Evolutionary conservation across 1,284 basidiomycete species (phyloP).

Genomic region (Ganoderma leucocontextum): DNA sequence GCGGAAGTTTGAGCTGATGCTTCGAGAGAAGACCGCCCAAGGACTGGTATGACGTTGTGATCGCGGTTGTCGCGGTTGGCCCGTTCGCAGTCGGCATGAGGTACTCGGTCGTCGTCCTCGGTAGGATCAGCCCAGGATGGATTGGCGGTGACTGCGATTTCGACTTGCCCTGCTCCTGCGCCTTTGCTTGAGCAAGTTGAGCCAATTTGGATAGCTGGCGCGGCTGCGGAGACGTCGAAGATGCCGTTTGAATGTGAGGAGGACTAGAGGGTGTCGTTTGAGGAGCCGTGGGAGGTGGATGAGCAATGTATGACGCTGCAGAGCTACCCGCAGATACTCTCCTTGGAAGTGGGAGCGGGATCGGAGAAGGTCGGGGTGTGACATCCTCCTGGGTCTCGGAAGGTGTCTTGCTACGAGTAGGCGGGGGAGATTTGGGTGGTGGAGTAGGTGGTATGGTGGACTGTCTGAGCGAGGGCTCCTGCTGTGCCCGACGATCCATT

Average conservation of each 20-base stretch:
- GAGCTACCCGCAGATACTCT: not conserved
- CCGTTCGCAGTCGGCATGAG: slow-evolving; percentile 79
- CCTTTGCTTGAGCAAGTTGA: slow-evolving; percentile 69
- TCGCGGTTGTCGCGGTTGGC: slow-evolving; percentile 77
- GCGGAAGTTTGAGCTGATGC: slow-evolving; percentile 34
- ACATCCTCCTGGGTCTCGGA: slow-evolving; percentile 7
- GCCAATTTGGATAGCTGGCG: slow-evolving; percentile 72
- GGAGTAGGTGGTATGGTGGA: slow-evolving; percentile 23
- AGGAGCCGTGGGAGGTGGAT: not conserved
- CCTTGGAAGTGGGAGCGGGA: slow-evolving; percentile 9
- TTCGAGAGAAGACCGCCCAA: slow-evolving; percentile 55
- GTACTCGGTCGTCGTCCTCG: slow-evolving; percentile 61
- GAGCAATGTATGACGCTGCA: slow-evolving; percentile 6
- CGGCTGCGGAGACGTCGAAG: slow-evolving; percentile 26
- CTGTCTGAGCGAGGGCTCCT: slow-evolving; percentile 1
- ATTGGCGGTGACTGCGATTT: slow-evolving; percentile 29
- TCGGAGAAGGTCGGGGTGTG: slow-evolving; percentile 11
- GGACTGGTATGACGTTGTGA: slow-evolving; percentile 79
- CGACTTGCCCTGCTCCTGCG: slow-evolving; percentile 42
- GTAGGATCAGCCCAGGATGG: slow-evolving; percentile 29
- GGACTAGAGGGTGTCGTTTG: slow-evolving; percentile 14
- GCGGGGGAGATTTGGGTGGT: slow-evolving; percentile 18
- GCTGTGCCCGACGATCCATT: slow-evolving; percentile 31
- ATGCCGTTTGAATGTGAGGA: slow-evolving; percentile 5
- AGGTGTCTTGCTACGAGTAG: slow-evolving; percentile 5